Percentiles rank a stretch among this genome's conserved stretches.
phyloP scores from a whole-genome alignment of 2,329 filamentous ascomycete species.

The Nemania sp. region DNA sequence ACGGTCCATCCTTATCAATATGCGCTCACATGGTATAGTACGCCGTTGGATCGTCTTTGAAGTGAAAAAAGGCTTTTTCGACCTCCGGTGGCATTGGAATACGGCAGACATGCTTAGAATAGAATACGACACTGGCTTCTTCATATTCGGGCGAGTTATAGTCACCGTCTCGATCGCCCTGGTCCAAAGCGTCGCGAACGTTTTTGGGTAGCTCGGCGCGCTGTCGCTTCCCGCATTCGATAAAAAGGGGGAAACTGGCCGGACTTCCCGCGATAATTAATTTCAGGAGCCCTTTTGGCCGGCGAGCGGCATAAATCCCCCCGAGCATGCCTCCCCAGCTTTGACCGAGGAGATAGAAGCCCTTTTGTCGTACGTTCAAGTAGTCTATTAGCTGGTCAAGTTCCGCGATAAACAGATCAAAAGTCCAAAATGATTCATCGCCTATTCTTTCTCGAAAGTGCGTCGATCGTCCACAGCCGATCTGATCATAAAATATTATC shows the following conservation, averaged over 20 bases:
- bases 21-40: background rate
- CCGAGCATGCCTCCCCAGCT: slow-evolving; percentile 12
- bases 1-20: background rate
- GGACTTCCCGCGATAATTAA: slow-evolving; percentile 1
- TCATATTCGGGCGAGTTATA: background rate
- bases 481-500: background rate
- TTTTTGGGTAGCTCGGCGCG: background rate
- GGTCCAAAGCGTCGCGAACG: background rate
- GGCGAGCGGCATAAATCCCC: slow-evolving; percentile 1
- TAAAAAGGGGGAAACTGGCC: background rate
- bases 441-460: background rate
- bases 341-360: background rate
- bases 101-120: background rate
- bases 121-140: background rate
- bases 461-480: background rate
- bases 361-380: background rate
- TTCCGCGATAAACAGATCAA: background rate
- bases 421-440: background rate
- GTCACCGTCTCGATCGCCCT: background rate
- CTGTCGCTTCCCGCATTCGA: background rate
- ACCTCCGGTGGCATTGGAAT: background rate
- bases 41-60: background rate
- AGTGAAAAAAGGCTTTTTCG: background rate
- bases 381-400: background rate
- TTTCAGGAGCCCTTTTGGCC: background rate